Base-by-base conservation (phyloP, 2,329 filamentous ascomycete genomes). In the Lachnellula willkommii region DNA sequence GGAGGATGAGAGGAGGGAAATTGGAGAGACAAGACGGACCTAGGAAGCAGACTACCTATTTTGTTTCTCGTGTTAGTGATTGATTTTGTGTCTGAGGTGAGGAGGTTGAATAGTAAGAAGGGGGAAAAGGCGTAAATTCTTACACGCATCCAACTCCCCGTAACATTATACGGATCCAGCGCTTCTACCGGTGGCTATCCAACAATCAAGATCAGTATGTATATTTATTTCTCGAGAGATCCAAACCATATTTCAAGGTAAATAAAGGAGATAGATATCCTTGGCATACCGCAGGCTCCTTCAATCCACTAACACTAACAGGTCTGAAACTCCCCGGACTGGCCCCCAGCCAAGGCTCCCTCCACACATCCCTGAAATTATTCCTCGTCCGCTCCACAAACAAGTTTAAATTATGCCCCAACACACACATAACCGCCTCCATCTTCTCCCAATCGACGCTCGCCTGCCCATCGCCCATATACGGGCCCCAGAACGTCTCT, bases 391-490 rank as follows among this genome's bases (percentile, higher is more conserved):
- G 45, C 8, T 49, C 45, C 15, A 40, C 71, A 61, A 81, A 79
- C 9, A 70, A 66, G 40, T 73, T 70, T 51, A 88, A 75, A 66
- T 90, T 90, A 66, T 80, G 77, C 3, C 79, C 80, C 3, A 92
- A 70, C 2, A 87, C 82, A 3, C 91, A 74, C 76, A 90, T 81
- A 53, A 90, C 80, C 8, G 86, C 84, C 70, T 92, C 88, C 11
- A 91, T 73, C 72, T 88, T 89, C 70, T 92, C 87, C 89, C 89
- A 93, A 70, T 93, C 88, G 0, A 89, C 84, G 5, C 72, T 70
- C 52, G 77, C 77, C 2, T 75, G 78, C 1, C 79, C 81, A 65
- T 91, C 87, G 50, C 80, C 74, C 65, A 79, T 73, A 64, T 89
- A 92, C 0, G 89, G 89, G 0, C 89, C 89, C 88, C 88, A 92